Base-by-base conservation (phyloP, 139 green algal genomes). In the Zygnema cylindricum region DNA sequence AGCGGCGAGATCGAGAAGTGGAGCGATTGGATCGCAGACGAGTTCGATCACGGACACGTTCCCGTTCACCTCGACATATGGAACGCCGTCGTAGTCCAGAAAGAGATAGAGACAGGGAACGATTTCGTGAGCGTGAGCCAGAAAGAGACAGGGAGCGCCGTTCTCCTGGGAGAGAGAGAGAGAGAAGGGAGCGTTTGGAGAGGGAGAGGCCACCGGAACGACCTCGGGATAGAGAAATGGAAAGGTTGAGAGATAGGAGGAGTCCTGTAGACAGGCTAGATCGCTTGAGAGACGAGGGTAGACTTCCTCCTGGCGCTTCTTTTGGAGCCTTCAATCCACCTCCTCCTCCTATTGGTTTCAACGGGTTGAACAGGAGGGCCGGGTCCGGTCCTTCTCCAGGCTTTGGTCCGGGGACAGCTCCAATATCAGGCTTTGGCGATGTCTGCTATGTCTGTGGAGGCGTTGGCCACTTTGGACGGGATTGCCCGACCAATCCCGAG, bases 401-500 rank as follows among this genome's bases (percentile, higher is more conserved):
- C 7, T 57, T 79, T 43, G 16, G 7, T 11, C 7, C 71, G 11
- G 71, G 39, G 11, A 16, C 7, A 79, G 7, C 40, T 79, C 7
- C 71, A 11, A 43, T 49, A 11, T 71, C 82, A 22, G 78, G 78
- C 30, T 77, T 85, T 33, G 57, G 23, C 23, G 82, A 88, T 69
- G 42, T 49, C 69, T 88, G 82, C 75, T 76, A 55, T 38, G 82
- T 55, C 1, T 88, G 82, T 38, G 82, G 82, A 49, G 82, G 82
- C 7, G 55, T 88, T 25, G 82, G 82, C 16, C 82, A 88, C 40
- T 88, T 69, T 69, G 82, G 69, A 38, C 55, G 82, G 0, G 82
- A 88, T 33, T 88, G 82, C 82, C 82, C 82, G 40, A 88, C 69
- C 82, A 88, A 88, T 36, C 71, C 39, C 38, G 38, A 43, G 71